Conservation (phyloP, 352 stramenopile species). For the Globisporangium carolinianum region DNA sequence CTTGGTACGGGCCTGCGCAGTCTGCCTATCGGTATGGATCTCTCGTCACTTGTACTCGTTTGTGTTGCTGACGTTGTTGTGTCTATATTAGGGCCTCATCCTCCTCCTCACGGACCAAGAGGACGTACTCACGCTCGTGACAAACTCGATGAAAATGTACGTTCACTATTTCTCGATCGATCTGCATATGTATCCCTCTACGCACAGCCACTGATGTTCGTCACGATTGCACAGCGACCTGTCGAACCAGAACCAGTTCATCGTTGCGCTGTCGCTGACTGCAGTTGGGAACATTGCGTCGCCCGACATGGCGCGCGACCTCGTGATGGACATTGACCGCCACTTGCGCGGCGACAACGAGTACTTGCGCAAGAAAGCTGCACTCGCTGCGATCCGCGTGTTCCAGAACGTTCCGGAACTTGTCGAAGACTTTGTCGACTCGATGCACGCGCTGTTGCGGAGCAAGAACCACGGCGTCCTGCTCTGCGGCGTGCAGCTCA, state of each 20-base stretch:
- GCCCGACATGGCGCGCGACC: slow-evolving; percentile 97
- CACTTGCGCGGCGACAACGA: slow-evolving; percentile 89
- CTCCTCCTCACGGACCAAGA: slow-evolving; percentile 97
- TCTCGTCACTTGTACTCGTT: neutral
- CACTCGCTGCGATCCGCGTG: slow-evolving; percentile 89
- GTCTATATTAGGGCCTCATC: slow-evolving; percentile 79
- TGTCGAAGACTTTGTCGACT: slow-evolving; percentile 97
- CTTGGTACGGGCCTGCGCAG: slow-evolving; percentile 43
- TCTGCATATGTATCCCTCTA: no score
- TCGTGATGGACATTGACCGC: slow-evolving; percentile 98
- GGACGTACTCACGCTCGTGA: slow-evolving; percentile 99
- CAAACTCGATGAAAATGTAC: slow-evolving; percentile 98
- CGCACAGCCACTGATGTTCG: neutral
- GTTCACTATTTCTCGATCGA: slow-evolving; percentile 5
- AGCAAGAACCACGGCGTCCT: slow-evolving; percentile 96
- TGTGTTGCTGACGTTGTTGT: neutral
- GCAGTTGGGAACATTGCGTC: slow-evolving; percentile 95
- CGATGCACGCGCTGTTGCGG: slow-evolving; percentile 92
- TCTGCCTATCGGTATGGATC: neutral
- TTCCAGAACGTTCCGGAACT: slow-evolving; percentile 97
- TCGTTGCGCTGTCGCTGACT: slow-evolving; percentile 94
- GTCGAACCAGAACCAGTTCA: slow-evolving; percentile 93
- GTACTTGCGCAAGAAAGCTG: slow-evolving; percentile 98
- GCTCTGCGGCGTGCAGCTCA: slow-evolving; percentile 95
- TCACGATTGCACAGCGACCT: slow-evolving; percentile 64